A percentile compares a stretch with the other conserved stretches of the same genome.
Conservation (phyloP, 139 green algal species). For the Zygnema circumcarinatum region DNA sequence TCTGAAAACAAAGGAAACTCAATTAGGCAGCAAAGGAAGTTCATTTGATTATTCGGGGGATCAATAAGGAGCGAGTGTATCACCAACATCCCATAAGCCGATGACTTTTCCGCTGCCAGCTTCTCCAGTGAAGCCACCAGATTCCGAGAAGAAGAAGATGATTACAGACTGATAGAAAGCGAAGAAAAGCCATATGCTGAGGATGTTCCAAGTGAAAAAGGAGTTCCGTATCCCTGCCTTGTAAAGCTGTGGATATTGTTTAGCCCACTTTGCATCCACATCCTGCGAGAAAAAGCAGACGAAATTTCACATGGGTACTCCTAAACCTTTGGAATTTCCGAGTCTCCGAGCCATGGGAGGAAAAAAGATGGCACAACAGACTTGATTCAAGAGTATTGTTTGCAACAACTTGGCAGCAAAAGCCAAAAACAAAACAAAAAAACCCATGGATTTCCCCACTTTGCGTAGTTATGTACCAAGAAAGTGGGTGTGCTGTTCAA, state of each 20-base stretch:
- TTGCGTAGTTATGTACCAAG: too few species aligned
- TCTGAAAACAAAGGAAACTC: too few species aligned
- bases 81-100: constrained; percentile 53
- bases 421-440: too few species aligned
- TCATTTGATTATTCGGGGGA: too few species aligned
- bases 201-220: constrained; percentile 61
- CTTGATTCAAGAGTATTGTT: constrained; percentile 22
- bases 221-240: constrained; percentile 54
- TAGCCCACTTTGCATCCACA: constrained; percentile 43
- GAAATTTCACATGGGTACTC: neutral
- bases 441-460: too few species aligned
- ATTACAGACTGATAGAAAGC: constrained; percentile 65
- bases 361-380: constrained; percentile 14
- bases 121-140: neutral
- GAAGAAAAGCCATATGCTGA: constrained; percentile 63
- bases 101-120: neutral
- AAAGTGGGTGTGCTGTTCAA: too few species aligned
- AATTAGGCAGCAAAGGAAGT: too few species aligned
- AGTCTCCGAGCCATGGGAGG: constrained; percentile 1
- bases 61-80: too few species aligned
- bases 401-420: too few species aligned
- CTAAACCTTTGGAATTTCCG: too few species aligned
- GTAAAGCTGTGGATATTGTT: constrained; percentile 70
- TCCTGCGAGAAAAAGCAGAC: constrained; percentile 40
- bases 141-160: constrained; percentile 47